These are phyloP conservation scores for Fusarium concolor DNA, from an alignment of 2,329 filamentous ascomycete genomes.

Conservation along the genomic window DNA sequence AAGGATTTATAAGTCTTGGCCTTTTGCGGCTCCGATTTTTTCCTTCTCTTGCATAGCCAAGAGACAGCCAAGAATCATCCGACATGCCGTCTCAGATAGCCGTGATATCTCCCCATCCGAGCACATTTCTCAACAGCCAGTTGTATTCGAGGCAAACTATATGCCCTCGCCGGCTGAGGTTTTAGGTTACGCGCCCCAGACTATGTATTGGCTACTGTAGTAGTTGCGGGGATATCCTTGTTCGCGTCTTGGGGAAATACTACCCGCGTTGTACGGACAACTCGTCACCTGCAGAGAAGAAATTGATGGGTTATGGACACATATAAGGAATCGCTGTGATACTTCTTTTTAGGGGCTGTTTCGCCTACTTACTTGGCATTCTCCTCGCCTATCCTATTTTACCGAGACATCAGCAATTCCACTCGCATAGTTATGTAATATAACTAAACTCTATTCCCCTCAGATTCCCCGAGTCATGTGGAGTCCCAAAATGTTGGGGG, in stretches of 20 bases:
- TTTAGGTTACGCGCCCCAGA: background rate
- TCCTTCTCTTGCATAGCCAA: background rate
- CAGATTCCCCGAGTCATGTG: background rate
- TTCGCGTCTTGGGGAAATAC: background rate
- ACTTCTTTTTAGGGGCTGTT: background rate
- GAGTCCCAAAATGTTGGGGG: background rate
- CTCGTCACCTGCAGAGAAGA: accelerated
- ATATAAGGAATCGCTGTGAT: background rate
- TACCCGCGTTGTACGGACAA: background rate
- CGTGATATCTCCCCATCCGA: background rate
- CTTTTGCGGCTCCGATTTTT: slow-evolving; percentile 3
- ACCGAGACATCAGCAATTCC: background rate
- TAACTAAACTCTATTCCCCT: background rate
- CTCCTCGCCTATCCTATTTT: background rate
- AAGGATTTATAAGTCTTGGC: background rate
- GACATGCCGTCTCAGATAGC: background rate
- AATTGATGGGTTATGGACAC: background rate
- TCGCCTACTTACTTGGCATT: background rate
- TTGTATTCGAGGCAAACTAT: background rate
- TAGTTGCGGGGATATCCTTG: background rate
- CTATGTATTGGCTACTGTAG: accelerated
- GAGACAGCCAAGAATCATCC: background rate
- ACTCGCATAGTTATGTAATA: background rate
- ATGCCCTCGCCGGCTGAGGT: accelerated
- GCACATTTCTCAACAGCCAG: background rate